Evolutionary conservation across 2,329 filamentous ascomycete genomes (phyloP), one percentile per base, ranked within the genome.

Genomic region (Aspergillus bombycis): DNA sequence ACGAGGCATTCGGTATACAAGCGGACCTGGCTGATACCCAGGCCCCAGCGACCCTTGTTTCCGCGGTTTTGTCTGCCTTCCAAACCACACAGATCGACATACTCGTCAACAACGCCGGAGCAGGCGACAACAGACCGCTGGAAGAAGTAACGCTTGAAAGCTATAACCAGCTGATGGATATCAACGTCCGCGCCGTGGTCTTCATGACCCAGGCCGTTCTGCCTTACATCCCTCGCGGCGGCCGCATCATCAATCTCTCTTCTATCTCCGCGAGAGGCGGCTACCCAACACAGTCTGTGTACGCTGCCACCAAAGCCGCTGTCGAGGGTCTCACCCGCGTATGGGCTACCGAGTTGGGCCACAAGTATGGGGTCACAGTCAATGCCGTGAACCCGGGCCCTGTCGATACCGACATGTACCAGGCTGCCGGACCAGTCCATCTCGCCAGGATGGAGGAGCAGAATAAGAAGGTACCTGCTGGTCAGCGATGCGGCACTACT

Each of bases 321-420:
- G 74, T 89, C 10, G 87, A 89, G 72, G 82, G 84, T 43, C 86
- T 89, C 84, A 88, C 86, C n/a, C 79, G 86, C 23, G 84, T 84
- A 0, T 89, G 86, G 86, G 80, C 84, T 6, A 68, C 64, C 6
- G 73, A 77, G 36, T 56, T 76, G 46, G 68, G 71, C 0, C 68
- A 67, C 7, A 67, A 69, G 28, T 75, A 75, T 60, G 71, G 71
- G 2, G 67, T 70, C 55, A 76, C 74, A 2, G 70, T 76, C 3
- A 76, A 75, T 53, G 66, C 67, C 4, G 72, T 76, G 3, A 72
- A 70, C 32, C 74, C 74, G 0, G 73, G 74, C 11, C 71, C 73
- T 1, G 70, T 71, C 9, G 68, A 68, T 58, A 73, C 71, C 23
- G 66, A 67, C 55, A 67, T 68, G 63, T 68, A 67, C 52, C 66